Evolutionary conservation across 2,329 filamentous ascomycete genomes (phyloP), one percentile per base, ranked within the genome.

Genomic region (Pseudonectria foliicola): DNA sequence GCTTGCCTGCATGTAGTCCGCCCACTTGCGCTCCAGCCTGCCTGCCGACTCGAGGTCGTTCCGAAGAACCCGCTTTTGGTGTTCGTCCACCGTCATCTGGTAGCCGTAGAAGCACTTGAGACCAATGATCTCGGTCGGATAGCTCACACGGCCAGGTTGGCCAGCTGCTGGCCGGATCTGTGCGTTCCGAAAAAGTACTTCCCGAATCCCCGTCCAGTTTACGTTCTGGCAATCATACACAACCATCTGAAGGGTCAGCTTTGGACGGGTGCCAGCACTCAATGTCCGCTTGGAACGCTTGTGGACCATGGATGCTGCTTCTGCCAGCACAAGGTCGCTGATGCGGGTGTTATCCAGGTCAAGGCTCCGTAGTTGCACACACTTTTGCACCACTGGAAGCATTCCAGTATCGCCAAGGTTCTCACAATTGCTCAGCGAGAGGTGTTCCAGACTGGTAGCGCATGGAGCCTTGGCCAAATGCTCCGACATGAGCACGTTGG

Each of bases 41-140:
- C 71, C 72, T 1, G 92, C 92, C 1, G 84, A 73, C 0, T 71
- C 67, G 39, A 87, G 73, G 42, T 95, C 85, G 6, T 86, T 86
- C 4, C 76, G 70, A 33, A 94, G 60, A 1, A 95, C 85, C 4
- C 89, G 77, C 63, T 89, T 90, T 34, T 80, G 88, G 60, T 96
- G 90, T 58, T 95, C 88, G 47, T 95, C 84, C 4, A 95, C 88
- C 0, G 88, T 95, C 64, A 86, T 85, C 62, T 96, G 90, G 77
- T 86, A 95, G 27, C 84, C 87, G 58, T 94, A 94, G 66, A 90
- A 96, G 61, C 88, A 94, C 60, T 95, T 95, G 28, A 96, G 71
- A 6, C 79, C 71, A 40, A 96, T 87, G 38, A 93, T 77, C 55
- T 95, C 82, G 1, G 77, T 75, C 0, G 87, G 85, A 49, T 81